These are phyloP conservation scores for Phytophthora aleatoria DNA, from an alignment of 352 stramenopile genomes.

Conservation along the genomic window DNA sequence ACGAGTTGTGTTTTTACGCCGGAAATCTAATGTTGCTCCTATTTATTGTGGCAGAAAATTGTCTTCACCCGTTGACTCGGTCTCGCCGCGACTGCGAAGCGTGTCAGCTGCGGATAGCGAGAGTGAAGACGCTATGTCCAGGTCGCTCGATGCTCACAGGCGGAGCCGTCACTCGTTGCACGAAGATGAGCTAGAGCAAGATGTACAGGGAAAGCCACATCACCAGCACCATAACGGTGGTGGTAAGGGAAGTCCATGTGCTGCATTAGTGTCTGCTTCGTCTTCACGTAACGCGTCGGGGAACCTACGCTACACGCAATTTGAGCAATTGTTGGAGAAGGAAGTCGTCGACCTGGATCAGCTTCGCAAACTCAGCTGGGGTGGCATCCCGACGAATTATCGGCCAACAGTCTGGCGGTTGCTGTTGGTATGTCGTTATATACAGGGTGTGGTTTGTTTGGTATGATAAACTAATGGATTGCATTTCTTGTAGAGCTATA, in stretches of 20 bases:
- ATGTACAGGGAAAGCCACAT: constrained; percentile 8
- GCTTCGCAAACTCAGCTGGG: constrained; percentile 92
- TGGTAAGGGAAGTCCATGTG: constrained; percentile 9
- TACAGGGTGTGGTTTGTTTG: background rate
- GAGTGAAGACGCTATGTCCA: constrained; percentile 31
- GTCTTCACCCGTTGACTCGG: constrained; percentile 34
- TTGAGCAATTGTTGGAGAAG: constrained; percentile 65
- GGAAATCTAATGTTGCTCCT: background rate
- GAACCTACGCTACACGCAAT: constrained; percentile 78
- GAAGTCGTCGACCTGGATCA: constrained; percentile 90
- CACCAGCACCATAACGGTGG: constrained; percentile 9
- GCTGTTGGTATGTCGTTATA: constrained; percentile 77
- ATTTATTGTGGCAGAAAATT: constrained; percentile 36
- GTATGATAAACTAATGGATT: background rate
- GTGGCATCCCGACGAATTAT: constrained; percentile 87
- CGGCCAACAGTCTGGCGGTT: constrained; percentile 95
- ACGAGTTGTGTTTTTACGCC: background rate
- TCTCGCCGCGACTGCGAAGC: constrained; percentile 25
- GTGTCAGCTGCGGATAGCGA: constrained; percentile 30
- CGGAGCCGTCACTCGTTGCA: constrained; percentile 27
- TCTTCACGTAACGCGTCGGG: constrained; percentile 67
- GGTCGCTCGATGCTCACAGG: constrained; percentile 25
- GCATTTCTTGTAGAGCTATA: constrained; percentile 79
- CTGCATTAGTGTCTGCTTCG: constrained; percentile 7
- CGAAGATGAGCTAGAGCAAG: constrained; percentile 32